Evolutionary conservation across 2,329 filamentous ascomycete genomes (phyloP).

Genomic region (Zelopaecilomyces penicillatus): DNA sequence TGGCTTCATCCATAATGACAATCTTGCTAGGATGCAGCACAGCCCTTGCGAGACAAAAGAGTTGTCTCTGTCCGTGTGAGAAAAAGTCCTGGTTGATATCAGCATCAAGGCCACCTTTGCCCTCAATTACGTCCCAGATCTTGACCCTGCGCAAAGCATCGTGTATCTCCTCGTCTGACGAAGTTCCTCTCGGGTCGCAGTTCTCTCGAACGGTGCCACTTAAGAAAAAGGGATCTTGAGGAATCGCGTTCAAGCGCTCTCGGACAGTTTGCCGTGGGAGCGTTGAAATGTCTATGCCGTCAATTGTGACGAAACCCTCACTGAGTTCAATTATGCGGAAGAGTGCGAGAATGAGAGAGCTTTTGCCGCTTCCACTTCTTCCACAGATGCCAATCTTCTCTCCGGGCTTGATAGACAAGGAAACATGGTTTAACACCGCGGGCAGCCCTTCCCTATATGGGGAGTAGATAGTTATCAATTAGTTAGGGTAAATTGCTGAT

Average conservation of each 20-base stretch:
- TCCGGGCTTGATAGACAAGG: slow-evolving; percentile 20
- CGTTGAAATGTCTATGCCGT: slow-evolving; percentile 32
- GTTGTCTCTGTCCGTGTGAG: slow-evolving; percentile 52
- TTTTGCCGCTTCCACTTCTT: slow-evolving; percentile 34
- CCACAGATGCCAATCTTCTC: slow-evolving; percentile 30
- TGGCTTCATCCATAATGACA: background rate
- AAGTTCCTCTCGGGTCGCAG: slow-evolving; percentile 30
- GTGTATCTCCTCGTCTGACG: slow-evolving; percentile 24
- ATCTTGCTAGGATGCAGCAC: slow-evolving; percentile 35
- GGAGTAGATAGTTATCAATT: background rate
- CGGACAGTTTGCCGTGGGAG: no score
- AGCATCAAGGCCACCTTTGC: slow-evolving; percentile 25
- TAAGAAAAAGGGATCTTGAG: slow-evolving; percentile 47
- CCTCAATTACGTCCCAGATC: slow-evolving; percentile 23
- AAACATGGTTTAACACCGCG: background rate
- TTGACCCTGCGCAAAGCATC: slow-evolving; percentile 26
- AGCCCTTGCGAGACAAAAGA: slow-evolving; percentile 55
- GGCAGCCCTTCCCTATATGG: no score
- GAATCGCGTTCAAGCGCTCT: slow-evolving; percentile 40
- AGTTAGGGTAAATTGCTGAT: background rate
- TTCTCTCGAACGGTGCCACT: slow-evolving; percentile 33
- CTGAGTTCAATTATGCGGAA: slow-evolving; percentile 33
- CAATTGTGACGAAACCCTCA: slow-evolving; percentile 30
- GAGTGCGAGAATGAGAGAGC: slow-evolving; percentile 31
- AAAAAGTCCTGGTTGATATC: slow-evolving; percentile 40